phyloP scores from a whole-genome alignment of 495 filamentous ascomycete genomes.

The Aspergillus mulundensis region DNA sequence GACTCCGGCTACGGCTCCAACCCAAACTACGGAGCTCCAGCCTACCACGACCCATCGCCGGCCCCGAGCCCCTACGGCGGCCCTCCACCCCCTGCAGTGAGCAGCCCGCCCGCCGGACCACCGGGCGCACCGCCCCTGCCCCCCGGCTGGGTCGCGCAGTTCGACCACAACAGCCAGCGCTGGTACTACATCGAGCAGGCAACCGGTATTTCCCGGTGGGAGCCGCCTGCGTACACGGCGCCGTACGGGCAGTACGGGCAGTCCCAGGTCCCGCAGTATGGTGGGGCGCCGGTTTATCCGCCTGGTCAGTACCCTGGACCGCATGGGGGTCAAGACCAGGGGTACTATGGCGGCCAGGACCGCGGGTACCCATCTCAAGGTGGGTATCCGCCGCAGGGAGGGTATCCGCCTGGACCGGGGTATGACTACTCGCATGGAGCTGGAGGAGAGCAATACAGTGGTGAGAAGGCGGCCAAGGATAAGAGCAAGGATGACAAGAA shows the following conservation, averaged over 20 bases:
- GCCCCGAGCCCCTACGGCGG: not conserved
- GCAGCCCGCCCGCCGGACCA: not conserved
- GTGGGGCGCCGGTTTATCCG: not conserved
- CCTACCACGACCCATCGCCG: not conserved
- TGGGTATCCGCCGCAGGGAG: not conserved
- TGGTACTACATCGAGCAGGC: constrained; percentile 9
- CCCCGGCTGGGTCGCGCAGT: constrained; percentile 4
- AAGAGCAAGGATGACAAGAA: not conserved
- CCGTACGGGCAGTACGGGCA: not conserved
- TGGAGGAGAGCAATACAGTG: not conserved
- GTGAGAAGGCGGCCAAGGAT: not conserved
- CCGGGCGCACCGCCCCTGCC: not conserved
- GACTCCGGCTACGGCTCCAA: not conserved
- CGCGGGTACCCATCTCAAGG: too few relatives aligned
- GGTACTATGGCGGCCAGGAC: not conserved
- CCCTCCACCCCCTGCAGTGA: not conserved
- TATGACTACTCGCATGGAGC: not conserved
- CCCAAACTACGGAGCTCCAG: not conserved
- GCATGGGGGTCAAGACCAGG: not conserved
- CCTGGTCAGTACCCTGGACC: not conserved
- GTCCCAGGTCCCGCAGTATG: constrained; percentile 2
- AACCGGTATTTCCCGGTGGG: not conserved
- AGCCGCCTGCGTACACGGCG: not conserved
- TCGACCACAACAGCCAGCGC: not conserved
- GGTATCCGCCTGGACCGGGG: not conserved